Percentiles rank a stretch among this genome's conserved stretches.
These are phyloP conservation scores for Fraxinus platypoda DNA, from an alignment of 305 asterid species.

Conservation along the genomic window DNA sequence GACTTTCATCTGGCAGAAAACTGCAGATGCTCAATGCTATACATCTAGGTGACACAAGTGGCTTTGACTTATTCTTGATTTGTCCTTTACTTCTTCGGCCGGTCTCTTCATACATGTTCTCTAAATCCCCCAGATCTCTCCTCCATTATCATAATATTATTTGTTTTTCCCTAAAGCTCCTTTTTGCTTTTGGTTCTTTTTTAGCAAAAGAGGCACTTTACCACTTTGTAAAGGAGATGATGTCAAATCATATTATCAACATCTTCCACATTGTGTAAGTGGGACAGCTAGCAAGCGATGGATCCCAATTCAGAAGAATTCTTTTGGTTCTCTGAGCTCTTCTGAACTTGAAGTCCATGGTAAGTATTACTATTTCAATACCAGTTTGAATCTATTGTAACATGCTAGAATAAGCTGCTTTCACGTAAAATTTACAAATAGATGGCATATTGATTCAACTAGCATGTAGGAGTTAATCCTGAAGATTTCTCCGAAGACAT, in stretches of 20 bases:
- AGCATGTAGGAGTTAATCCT: constrained; percentile 54
- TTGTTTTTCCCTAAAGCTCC: constrained; percentile 15
- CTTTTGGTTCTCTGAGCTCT: constrained; percentile 41
- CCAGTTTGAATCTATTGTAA: neutral
- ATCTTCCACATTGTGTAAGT: constrained; percentile 64
- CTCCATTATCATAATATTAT: neutral
- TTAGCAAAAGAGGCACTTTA: constrained; percentile 40
- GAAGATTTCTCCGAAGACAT: constrained; percentile 71
- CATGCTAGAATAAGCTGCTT: constrained; percentile 5
- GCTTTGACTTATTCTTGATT: neutral
- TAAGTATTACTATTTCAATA: constrained; percentile 29
- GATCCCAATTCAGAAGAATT: constrained; percentile 68
- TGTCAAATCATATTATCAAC: constrained; percentile 63
- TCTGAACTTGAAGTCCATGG: constrained; percentile 68
- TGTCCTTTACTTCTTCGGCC: constrained; percentile 4
- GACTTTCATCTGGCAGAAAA: constrained; percentile 84
- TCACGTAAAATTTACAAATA: constrained; percentile 4
- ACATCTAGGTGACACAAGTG: constrained; percentile 59
- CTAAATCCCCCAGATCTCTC: constrained; percentile 1
- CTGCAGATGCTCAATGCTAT: constrained; percentile 61
- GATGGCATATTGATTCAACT: constrained; percentile 2
- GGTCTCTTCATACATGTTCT: neutral
- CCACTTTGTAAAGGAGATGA: constrained; percentile 78
- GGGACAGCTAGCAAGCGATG: constrained; percentile 72
- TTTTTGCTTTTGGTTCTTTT: constrained; percentile 18